Percentiles rank a stretch among this genome's conserved stretches.
These are phyloP conservation scores for Sphagnum fallax DNA, from an alignment of 228 moss, liverwort and hornwort species.

Conservation along the genomic window DNA sequence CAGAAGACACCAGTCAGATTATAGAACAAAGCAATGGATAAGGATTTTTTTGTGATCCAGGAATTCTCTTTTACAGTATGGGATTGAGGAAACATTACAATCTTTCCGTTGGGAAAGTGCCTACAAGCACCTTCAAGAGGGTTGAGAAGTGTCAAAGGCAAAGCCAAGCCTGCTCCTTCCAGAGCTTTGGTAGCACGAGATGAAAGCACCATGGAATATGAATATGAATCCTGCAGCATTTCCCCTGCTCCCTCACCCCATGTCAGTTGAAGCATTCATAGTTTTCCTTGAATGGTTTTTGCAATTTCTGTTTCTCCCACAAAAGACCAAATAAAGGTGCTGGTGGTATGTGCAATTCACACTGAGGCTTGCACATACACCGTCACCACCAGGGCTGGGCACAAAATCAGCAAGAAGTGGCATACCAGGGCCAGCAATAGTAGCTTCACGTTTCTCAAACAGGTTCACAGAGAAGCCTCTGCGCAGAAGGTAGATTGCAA, in stretches of 20 bases:
- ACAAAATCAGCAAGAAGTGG: conserved; percentile 15
- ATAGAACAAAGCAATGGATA: not conserved
- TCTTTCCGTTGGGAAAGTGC: conserved; percentile 29
- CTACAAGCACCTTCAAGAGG: conserved; percentile 21
- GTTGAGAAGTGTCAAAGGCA: conserved; percentile 41
- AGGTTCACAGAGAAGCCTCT: conserved; percentile 49
- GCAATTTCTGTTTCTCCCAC: not conserved
- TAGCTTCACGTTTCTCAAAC: conserved; percentile 29
- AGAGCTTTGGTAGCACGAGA: conserved; percentile 40
- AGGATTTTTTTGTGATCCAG: not conserved
- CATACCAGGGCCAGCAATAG: conserved; percentile 3
- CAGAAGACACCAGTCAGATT: not conserved
- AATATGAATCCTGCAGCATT: conserved; percentile 25
- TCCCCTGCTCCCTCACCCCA: conserved; percentile 13
- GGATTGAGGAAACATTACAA: conserved; percentile 10
- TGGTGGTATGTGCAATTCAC: not conserved
- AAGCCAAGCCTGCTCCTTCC: conserved; percentile 32
- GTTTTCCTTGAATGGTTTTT: not conserved
- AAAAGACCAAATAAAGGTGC: not conserved
- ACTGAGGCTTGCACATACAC: not conserved
- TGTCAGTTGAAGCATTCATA: not conserved
- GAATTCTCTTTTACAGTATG: not conserved
- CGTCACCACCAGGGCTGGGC: not conserved
- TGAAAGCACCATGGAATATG: conserved; percentile 37
- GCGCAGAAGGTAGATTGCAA: conserved; percentile 45